Percentiles rank a stretch among this genome's conserved stretches.
Conservation (phyloP, 495 filamentous ascomycete species). For the Niebla homalea region DNA sequence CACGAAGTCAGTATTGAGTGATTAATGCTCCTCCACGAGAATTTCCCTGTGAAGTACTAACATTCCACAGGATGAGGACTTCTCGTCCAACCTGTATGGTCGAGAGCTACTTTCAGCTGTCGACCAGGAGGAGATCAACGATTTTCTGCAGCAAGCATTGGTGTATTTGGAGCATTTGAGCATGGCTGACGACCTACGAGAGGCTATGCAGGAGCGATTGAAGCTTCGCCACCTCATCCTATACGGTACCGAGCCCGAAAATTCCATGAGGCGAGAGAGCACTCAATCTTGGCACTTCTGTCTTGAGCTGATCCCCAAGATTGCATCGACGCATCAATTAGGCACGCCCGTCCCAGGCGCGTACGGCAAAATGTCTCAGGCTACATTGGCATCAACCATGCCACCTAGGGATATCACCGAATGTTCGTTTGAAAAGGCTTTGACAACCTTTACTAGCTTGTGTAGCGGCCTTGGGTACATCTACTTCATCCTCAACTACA, state of each 20-base stretch:
- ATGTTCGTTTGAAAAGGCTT: constrained; percentile 56
- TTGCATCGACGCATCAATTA: constrained; percentile 45
- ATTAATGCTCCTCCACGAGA: neutral
- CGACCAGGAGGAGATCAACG: constrained; percentile 39
- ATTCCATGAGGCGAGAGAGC: constrained; percentile 27
- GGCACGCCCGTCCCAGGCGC: constrained; percentile 57
- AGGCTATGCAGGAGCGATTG: constrained; percentile 50
- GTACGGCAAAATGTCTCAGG: constrained; percentile 83
- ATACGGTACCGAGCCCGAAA: constrained; percentile 33
- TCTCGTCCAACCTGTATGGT: constrained; percentile 79
- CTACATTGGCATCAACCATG: constrained; percentile 78
- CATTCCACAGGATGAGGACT: constrained; percentile 76
- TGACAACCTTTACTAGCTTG: constrained; percentile 52
- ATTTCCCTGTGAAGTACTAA: constrained; percentile 17
- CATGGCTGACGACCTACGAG: constrained; percentile 36
- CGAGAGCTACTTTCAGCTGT: constrained; percentile 57
- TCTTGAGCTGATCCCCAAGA: constrained; percentile 29
- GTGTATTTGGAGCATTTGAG: constrained; percentile 34
- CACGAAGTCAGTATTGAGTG: constrained; percentile 55
- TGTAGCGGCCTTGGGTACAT: constrained; percentile 61
- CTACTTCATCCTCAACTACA: constrained; percentile 52
- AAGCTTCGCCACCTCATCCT: constrained; percentile 53
- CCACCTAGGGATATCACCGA: constrained; percentile 84
- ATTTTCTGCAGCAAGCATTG: constrained; percentile 47
- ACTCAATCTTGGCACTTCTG: constrained; percentile 30